These are phyloP conservation scores for Narthecium ossifragum DNA, from an alignment of 106 monocot genomes.

Conservation along the genomic window DNA sequence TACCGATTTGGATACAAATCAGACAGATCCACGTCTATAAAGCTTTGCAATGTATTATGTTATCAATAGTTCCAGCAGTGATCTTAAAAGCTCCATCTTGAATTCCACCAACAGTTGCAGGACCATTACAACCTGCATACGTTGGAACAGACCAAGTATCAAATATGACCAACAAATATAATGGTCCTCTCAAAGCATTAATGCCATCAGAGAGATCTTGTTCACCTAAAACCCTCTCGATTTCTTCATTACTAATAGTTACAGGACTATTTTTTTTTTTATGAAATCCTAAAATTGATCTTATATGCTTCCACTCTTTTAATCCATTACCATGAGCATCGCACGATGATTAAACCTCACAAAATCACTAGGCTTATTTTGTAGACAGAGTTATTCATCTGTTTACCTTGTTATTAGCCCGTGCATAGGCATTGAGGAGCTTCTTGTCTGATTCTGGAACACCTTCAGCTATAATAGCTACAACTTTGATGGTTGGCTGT, in stretches of 20 bases:
- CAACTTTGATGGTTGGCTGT: slow-evolving; percentile 62
- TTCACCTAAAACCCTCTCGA: no score
- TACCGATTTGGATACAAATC: slow-evolving; percentile 99
- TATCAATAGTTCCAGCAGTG: slow-evolving; percentile 97
- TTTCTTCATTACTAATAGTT: no score
- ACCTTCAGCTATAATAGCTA: slow-evolving; percentile 76
- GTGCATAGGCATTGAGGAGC: slow-evolving; percentile 55
- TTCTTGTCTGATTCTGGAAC: slow-evolving; percentile 70
- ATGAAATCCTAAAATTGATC: no score
- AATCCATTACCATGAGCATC: no score
- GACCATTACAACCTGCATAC: slow-evolving; percentile 84
- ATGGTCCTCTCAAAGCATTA: no score
- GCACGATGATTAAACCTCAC: no score
- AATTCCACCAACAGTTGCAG: slow-evolving; percentile 97
- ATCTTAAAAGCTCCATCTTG: slow-evolving; percentile 99
- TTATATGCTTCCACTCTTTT: no score
- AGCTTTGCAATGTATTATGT: slow-evolving; percentile 97
- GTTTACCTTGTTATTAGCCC: slow-evolving; percentile 66
- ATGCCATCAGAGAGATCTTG: no score
- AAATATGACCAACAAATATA: no score
- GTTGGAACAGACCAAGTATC: no score
- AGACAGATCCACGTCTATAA: slow-evolving; percentile 92
- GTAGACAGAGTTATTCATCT: neutral
- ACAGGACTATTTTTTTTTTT: no score
- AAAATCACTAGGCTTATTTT: no score